Evolutionary conservation across 352 stramenopile species (phyloP).

Genomic region (Phytophthora vignae): DNA sequence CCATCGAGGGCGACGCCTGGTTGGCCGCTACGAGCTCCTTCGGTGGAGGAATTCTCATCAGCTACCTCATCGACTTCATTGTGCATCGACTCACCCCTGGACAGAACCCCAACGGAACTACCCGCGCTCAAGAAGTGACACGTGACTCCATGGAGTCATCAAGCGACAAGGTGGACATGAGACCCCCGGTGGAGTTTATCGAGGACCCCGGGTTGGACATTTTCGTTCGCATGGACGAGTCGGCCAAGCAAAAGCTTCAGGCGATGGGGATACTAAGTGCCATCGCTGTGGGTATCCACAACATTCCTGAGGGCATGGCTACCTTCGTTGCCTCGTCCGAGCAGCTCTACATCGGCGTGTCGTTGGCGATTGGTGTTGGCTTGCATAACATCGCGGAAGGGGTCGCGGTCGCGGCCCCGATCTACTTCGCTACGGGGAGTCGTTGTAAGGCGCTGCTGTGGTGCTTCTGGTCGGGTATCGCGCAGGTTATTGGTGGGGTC

Average conservation of each 20-base stretch:
- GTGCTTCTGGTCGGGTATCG: constrained; percentile 90
- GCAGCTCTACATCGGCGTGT: constrained; percentile 86
- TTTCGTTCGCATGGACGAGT: constrained; percentile 54
- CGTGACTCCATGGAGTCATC: constrained; percentile 35
- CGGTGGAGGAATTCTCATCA: constrained; percentile 75
- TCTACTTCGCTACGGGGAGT: constrained; percentile 97
- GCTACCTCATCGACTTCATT: constrained; percentile 54
- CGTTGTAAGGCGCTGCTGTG: constrained; percentile 93
- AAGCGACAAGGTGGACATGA: constrained; percentile 25
- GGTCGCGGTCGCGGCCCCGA: constrained; percentile 94
- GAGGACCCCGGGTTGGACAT: constrained; percentile 31
- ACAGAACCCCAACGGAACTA: constrained; percentile 40
- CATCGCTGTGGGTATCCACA: constrained; percentile 95
- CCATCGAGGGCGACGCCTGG: constrained; percentile 55
- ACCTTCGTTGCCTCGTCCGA: constrained; percentile 94
- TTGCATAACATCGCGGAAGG: constrained; percentile 98
- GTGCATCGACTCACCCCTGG: constrained; percentile 50
- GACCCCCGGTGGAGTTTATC: constrained; percentile 41
- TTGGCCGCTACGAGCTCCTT: constrained; percentile 84
- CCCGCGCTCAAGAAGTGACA: constrained; percentile 32
- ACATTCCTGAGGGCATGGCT: constrained; percentile 96
- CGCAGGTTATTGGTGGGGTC: constrained; percentile 91
- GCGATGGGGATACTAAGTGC: constrained; percentile 93
- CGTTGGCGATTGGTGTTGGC: constrained; percentile 93
- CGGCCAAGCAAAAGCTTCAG: constrained; percentile 67